Evolutionary conservation across 106 monocot species (phyloP), one percentile per base, ranked within the genome.

Genomic region (Dendrobium huoshanense): DNA sequence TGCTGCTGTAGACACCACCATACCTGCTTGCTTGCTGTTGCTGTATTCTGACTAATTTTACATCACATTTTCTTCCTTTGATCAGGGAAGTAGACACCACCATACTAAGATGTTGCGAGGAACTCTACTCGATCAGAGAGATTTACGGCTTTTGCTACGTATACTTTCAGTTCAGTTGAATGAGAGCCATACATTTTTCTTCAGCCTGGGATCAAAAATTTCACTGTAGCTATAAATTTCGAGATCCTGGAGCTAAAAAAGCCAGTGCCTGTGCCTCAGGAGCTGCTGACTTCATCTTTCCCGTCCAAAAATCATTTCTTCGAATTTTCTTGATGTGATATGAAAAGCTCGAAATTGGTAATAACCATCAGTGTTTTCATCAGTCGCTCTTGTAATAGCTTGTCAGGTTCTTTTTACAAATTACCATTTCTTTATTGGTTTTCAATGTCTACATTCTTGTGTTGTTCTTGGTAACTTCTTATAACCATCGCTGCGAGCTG

Each of bases 61-160:
- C 10, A 13, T 51, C 45, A 7, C 6, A 51, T 13, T 51, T 51
- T 51, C 16, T 51, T 2, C 51, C 15, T 61, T 61, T 61, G 61
- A 61, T 61, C 61, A 61, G 61, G 61, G 22, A 61, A 61, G 22
- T 61, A 61, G 61, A 61, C n/a, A 61, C 61, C 61, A 22, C 61
- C 61, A 61, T 22, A 4, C 51, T 11, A 51, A 51, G 13, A 13
- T 22, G 22, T 61, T 19, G 3, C 56, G 4, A 61, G 22, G 22
- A 22, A n/a, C 20, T 22, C 61, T 0, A n/a, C n/a, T 3, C 31
- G 31, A 31, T 31, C 31, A 31, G 31, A n/a, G 22, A 22, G 61
- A 61, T 22, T n/a, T 1, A 22, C 10, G 61, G 61, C 61, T 22
- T 22, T 22, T 61, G 61, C 61, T 20, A 6, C 10, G 4, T 22